phyloP scores from a whole-genome alignment of 2,329 filamentous ascomycete genomes.

The Alternaria ventricosa region DNA sequence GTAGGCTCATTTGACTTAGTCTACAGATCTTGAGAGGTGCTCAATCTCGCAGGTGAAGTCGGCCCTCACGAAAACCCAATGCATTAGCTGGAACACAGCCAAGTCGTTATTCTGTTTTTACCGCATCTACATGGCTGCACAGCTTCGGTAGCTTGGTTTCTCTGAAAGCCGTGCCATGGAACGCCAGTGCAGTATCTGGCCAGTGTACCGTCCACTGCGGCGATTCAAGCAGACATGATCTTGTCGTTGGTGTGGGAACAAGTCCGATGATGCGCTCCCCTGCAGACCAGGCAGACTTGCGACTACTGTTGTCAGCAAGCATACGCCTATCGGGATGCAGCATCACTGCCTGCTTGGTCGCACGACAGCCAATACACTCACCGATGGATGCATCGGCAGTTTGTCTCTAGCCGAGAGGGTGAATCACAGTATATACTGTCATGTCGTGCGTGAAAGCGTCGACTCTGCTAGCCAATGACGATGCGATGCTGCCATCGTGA shows the following conservation, averaged over 20 bases:
- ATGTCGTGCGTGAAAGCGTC: not conserved
- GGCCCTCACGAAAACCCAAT: not conserved
- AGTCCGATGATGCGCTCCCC: constrained; percentile 19
- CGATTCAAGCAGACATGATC: constrained; percentile 15
- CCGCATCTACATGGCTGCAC: not conserved
- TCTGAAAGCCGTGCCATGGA: constrained; percentile 1
- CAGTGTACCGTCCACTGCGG: not conserved
- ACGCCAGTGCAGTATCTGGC: not conserved
- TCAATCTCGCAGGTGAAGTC: constrained; percentile 3
- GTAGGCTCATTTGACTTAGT: not conserved
- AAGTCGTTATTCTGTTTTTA: not conserved
- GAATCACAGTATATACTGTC: not conserved
- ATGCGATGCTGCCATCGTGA: not conserved
- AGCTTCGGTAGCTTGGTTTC: not conserved
- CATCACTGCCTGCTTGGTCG: constrained; percentile 9
- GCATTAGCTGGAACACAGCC: not conserved
- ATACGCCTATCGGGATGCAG: constrained; percentile 10
- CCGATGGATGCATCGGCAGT: constrained; percentile 6
- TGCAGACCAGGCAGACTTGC: not conserved
- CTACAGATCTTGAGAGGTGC: constrained; percentile 1
- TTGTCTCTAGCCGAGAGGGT: constrained; percentile 6
- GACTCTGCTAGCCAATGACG: not conserved
- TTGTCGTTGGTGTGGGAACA: constrained; percentile 7
- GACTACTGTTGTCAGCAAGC: constrained; percentile 6
- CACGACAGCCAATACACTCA: constrained; percentile 14